Base-by-base conservation (phyloP, 345 rosid species). In the Pistacia vera region DNA sequence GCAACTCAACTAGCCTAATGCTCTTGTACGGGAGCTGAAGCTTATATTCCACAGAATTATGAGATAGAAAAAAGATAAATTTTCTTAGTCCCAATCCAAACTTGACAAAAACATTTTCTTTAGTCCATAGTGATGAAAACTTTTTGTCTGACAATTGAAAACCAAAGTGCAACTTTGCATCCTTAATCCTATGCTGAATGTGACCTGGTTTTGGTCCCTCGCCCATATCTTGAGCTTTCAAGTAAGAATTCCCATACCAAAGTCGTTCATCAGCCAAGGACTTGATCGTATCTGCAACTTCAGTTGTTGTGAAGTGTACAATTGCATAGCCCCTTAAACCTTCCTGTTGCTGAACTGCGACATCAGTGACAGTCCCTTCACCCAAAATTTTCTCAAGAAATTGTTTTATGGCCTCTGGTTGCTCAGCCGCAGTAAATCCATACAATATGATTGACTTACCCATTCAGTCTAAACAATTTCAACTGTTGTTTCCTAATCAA, bases 11-110 rank as follows among this genome's bases (percentile, higher is more conserved):
- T 63, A 81, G 75, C 82, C 82, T 70, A 13, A 86, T 72, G 56
- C 81, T 86, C 67, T 83, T 82, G 44, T 77, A 81, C 35, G 75
- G 77, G 33, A 83, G 79, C 68, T 81, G 85, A 41, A 86, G 83
- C 80, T 64, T 83, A 82, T 79, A 81, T 1, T 75, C 70, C 10
- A 44, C 51, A 0, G 20, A 16, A 60, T 0, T 9, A 65, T 66
- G n/a, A 1, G 83, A 70, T 11, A 86, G 68, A 49, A 76, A 68
- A 48, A 86, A 80, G 17, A 62, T 41, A 30, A 82, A 35, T 46
- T 61, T 84, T 52, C 81, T 79, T 57, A 65, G 1, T 44, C 48
- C 64, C 10, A 18, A 38, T 4, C 84, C 84, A 52, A 73, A 80
- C 4, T 72, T 79, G n/a, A 80, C 74, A 0, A 66, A 54, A n/a